Evolutionary conservation across 805 yeast species (phyloP).

Genomic region (Wickerhamiella nectarea): DNA sequence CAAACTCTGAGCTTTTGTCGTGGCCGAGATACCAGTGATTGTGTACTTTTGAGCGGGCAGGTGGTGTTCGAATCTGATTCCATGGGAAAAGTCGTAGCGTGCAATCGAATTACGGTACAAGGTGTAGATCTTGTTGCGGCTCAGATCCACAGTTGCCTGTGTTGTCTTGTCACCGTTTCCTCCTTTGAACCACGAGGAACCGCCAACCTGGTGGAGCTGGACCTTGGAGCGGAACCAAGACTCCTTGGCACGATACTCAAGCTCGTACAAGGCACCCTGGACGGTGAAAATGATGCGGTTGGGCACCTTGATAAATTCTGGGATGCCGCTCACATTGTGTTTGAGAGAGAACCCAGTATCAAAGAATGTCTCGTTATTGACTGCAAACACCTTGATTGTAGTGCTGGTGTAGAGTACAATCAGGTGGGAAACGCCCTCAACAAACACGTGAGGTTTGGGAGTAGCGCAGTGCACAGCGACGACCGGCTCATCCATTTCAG

Average conservation of each 20-base stretch:
- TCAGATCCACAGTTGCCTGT: slow-evolving; percentile 59
- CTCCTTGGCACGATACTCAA: slow-evolving; percentile 68
- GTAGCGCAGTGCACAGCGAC: slow-evolving; percentile 61
- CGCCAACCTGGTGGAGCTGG: slow-evolving; percentile 22
- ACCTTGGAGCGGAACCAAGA: slow-evolving; percentile 80
- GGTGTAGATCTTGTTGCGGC: slow-evolving; percentile 65
- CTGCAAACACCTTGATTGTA: slow-evolving; percentile 63
- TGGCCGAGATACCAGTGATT: slow-evolving; percentile 15
- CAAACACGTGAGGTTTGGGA: slow-evolving; percentile 72
- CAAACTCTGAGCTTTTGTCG: slow-evolving; percentile 4
- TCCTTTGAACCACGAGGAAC: slow-evolving; percentile 20
- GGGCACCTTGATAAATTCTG: slow-evolving; percentile 40
- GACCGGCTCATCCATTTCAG: slow-evolving; percentile 67
- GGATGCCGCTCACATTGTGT: neutral
- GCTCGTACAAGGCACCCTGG: slow-evolving; percentile 73
- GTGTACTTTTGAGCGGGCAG: neutral
- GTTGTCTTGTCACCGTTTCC: slow-evolving; percentile 37
- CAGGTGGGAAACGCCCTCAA: slow-evolving; percentile 58
- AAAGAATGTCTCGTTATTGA: slow-evolving; percentile 54
- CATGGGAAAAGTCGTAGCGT: neutral
- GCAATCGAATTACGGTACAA: slow-evolving; percentile 23
- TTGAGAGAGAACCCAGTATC: slow-evolving; percentile 82
- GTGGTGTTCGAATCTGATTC: slow-evolving; percentile 2
- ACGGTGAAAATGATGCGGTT: slow-evolving; percentile 79
- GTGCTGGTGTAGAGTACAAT: slow-evolving; percentile 68